Percentiles rank a stretch among this genome's conserved stretches.
phyloP scores from a whole-genome alignment of 2,329 filamentous ascomycete genomes.

The Sclerotinia minor region DNA sequence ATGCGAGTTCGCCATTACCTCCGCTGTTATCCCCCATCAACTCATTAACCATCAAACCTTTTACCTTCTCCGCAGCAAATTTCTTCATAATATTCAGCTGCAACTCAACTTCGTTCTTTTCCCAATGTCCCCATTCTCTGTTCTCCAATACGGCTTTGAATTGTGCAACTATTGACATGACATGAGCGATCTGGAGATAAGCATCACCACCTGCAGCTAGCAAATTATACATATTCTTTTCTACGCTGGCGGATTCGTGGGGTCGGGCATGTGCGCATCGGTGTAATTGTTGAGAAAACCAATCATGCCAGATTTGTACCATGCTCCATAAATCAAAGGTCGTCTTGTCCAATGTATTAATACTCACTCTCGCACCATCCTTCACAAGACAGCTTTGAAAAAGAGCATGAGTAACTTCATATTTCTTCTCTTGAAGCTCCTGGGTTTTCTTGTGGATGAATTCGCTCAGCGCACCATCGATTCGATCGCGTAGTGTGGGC shows the following conservation, averaged over 20 bases:
- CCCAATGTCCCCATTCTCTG: constrained; percentile 11
- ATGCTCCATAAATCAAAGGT: constrained; percentile 33
- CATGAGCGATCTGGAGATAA: constrained; percentile 28
- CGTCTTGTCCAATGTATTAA: constrained; percentile 31
- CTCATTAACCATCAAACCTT: constrained; percentile 30
- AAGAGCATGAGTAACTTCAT: constrained; percentile 25
- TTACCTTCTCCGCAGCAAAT: constrained; percentile 30
- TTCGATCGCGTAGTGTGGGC: not conserved
- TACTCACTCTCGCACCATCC: constrained; percentile 13
- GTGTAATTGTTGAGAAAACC: constrained; percentile 30
- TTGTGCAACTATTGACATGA: constrained; percentile 7
- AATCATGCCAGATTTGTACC: constrained; percentile 35
- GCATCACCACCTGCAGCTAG: constrained; percentile 32
- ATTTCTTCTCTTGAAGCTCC: constrained; percentile 25
- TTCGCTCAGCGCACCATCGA: not conserved
- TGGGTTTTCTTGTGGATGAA: constrained; percentile 30
- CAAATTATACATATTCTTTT: constrained; percentile 29
- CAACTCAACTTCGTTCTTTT: constrained; percentile 21
- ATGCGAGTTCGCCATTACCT: constrained; percentile 27
- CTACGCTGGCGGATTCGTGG: not conserved
- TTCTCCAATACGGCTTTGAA: not conserved
- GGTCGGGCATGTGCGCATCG: not conserved
- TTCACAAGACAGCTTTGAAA: constrained; percentile 27
- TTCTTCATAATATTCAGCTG: constrained; percentile 33
- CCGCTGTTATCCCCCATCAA: constrained; percentile 30